Base-by-base conservation (phyloP, 441 rosid species). In the Erodium texanum region DNA sequence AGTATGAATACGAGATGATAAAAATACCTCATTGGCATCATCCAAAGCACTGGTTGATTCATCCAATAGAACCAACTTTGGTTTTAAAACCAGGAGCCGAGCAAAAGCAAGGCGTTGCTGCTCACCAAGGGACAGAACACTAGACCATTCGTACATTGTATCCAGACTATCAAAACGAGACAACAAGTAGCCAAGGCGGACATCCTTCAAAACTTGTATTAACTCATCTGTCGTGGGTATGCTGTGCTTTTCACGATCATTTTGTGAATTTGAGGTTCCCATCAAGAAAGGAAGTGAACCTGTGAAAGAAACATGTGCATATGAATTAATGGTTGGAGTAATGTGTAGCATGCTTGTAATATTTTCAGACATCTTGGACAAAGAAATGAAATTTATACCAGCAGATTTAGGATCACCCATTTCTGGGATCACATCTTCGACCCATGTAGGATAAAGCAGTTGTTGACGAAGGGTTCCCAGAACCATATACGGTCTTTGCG, bases 401-500 rank as follows among this genome's bases (percentile, higher is more conserved):
- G 79, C 67, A 24, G 75, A 61, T 71, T 74, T 73, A 48, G 58
- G 59, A 59, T 71, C 78, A 78, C 74, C 81, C 61, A 84, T 74
- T 38, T 65, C 52, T 18, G 71, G 65, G 54, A 67, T 71, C 70
- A 58, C 72, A 68, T 75, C 78, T 71, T 70, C 87, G 66, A 72
- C 73, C 97, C 97, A 90, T 45, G 83, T 78, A 61, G 98, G 98
- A 79, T 93, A 93, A 62, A 93, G 92, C 83, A 93, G 75, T 75
- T 93, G 98, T 76, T 90, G 93, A 72, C 98, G 96, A 77, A 93
- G 88, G 23, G 96, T 84, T 79, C 98, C 98, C 73, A 93, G 81
- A 78, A 83, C 96, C 98, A 93, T 93, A 80, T 93, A 93, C 22
- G 97, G 98, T 68, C 92, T 90, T 77, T 93, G 98, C 68, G 98